phyloP scores from a whole-genome alignment of 495 filamentous ascomycete species.

The Pyrenula aspistea region DNA sequence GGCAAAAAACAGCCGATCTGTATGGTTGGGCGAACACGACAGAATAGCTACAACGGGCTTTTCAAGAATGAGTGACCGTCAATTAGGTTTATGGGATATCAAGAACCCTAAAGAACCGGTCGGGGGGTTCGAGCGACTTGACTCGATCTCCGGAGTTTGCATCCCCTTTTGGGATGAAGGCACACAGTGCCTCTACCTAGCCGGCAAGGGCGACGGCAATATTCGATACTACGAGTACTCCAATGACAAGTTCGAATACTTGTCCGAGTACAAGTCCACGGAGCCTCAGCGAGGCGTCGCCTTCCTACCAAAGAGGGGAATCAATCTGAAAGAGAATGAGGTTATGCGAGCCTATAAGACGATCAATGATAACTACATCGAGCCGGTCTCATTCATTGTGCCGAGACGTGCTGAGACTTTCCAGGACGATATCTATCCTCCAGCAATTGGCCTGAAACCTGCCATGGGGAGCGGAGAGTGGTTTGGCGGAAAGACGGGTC shows the following conservation, averaged over 20 bases:
- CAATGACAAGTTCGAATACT: slow-evolving; percentile 92
- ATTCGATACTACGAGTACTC: slow-evolving; percentile 97
- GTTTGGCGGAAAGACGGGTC: slow-evolving; percentile 69
- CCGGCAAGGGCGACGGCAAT: slow-evolving; percentile 96
- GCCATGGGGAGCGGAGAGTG: slow-evolving; percentile 73
- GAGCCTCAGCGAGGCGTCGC: slow-evolving; percentile 93
- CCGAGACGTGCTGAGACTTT: slow-evolving; percentile 92
- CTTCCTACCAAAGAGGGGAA: slow-evolving; percentile 87
- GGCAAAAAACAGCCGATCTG: slow-evolving; percentile 90
- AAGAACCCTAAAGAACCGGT: slow-evolving; percentile 68
- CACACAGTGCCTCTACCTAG: slow-evolving; percentile 83
- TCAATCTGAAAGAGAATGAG: slow-evolving; percentile 95
- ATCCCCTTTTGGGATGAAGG: slow-evolving; percentile 99
- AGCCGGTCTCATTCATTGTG: slow-evolving; percentile 95
- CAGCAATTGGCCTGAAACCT: slow-evolving; percentile 61
- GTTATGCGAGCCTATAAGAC: slow-evolving; percentile 94
- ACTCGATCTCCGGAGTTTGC: slow-evolving; percentile 92
- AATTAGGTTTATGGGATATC: slow-evolving; percentile 91
- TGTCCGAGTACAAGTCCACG: slow-evolving; percentile 88
- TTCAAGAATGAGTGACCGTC: slow-evolving; percentile 94
- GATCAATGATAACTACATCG: slow-evolving; percentile 84
- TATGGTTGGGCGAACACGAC: slow-evolving; percentile 95
- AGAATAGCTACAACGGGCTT: slow-evolving; percentile 93
- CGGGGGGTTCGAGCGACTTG: slow-evolving; percentile 75
- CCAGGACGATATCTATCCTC: slow-evolving; percentile 94